phyloP scores from a whole-genome alignment of 352 stramenopile species.

The Pythium vanterpoolii region DNA sequence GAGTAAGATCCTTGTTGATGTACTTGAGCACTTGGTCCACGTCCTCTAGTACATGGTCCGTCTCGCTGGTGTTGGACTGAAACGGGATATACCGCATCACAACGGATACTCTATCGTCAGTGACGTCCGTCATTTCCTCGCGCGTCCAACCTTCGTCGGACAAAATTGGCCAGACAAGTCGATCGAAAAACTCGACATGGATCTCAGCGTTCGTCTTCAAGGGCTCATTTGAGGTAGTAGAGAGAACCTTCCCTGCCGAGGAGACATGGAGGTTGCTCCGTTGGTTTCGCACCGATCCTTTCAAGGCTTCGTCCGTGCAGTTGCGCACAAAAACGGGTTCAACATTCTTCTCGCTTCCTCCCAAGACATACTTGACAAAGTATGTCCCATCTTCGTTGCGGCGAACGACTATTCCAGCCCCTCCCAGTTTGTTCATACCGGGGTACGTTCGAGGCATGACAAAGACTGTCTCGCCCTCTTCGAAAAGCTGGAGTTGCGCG shows the following conservation, averaged over 20 bases:
- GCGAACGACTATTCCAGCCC: slow-evolving; percentile 44
- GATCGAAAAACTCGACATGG: slow-evolving; percentile 68
- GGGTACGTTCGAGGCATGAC: slow-evolving; percentile 66
- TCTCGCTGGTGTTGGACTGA: neutral
- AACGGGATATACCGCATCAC: slow-evolving; percentile 27
- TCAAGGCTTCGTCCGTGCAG: slow-evolving; percentile 70
- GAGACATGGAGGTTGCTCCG: slow-evolving; percentile 5
- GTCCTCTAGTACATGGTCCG: slow-evolving; percentile 20
- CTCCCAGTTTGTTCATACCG: slow-evolving; percentile 78
- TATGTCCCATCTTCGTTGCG: slow-evolving; percentile 69
- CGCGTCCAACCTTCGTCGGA: slow-evolving; percentile 68
- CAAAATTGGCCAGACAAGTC: slow-evolving; percentile 76
- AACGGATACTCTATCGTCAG: slow-evolving; percentile 13
- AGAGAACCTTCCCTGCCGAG: slow-evolving; percentile 5
- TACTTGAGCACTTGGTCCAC: slow-evolving; percentile 53
- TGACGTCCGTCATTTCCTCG: slow-evolving; percentile 32
- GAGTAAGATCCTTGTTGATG: slow-evolving; percentile 41
- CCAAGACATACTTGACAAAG: slow-evolving; percentile 84
- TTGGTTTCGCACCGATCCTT: slow-evolving; percentile 71
- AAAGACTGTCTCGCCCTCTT: slow-evolving; percentile 65
- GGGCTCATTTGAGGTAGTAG: slow-evolving; percentile 4
- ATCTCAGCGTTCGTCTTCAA: slow-evolving; percentile 25
- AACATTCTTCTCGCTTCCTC: slow-evolving; percentile 70
- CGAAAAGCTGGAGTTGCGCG: slow-evolving; percentile 27
- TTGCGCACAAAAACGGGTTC: slow-evolving; percentile 52